Base-by-base conservation (phyloP, 202 grass and related monocot genomes). In the Elaeis oleifera region DNA sequence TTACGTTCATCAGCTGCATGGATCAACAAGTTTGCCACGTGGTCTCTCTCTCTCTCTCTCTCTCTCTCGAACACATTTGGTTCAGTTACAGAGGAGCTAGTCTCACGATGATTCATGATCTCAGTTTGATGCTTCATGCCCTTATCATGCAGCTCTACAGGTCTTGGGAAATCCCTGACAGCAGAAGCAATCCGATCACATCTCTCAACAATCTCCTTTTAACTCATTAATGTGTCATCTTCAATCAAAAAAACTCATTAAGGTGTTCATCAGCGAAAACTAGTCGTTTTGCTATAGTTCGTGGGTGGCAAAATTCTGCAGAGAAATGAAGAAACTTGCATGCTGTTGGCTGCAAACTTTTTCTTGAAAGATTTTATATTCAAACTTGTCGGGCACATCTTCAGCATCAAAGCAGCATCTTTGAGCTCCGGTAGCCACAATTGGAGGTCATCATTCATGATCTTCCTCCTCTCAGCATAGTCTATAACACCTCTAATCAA, bases 301-400 rank as follows among this genome's bases (percentile, higher is more conserved):
- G 28, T 31, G 28, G 4, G 5, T 36, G 31, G 5, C 31, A 36
- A 36, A 36, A 8, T 36, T 7, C 31, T 36, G 28, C 3, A 4
- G 4, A 31, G 28, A 31, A 31, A 6, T 6, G 4, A 6, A 31
- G 28, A 31, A 31, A 31, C 28, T 31, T 31, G 4, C 28, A 2
- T 5, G 28, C 28, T 31, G 28, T 6, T 31, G 28, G 2, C 22
- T 3, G 32, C 53, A 6, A 13, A 53, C 3, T 9, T 18, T 49
- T 4, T 75, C 61, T 15, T 15, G 44, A 27, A 79, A 65, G 51
- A 16, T 63, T 64, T 63, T 75, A 18, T 50, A 53, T 20, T 84
- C 76, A 6, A 79, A 68, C 44, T 79, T 28, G 26, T 84, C 81
- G 5, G 79, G 58, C 49, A 79, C 26, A 51, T 84, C 76, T 22